These are phyloP conservation scores for Ramaria rubella DNA, from an alignment of 768 basidiomycete species.

Conservation along the genomic window DNA sequence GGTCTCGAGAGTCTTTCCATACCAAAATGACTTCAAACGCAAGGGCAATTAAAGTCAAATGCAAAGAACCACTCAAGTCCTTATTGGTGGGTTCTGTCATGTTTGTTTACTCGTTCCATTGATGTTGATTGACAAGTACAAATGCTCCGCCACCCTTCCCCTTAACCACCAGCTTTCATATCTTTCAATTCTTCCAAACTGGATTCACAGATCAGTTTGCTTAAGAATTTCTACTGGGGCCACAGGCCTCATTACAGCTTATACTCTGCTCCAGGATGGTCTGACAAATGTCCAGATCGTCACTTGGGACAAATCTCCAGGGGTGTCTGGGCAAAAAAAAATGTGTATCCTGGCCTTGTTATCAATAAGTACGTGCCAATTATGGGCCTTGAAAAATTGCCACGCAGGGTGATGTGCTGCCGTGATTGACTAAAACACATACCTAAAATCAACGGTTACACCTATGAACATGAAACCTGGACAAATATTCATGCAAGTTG, in stretches of 20 bases:
- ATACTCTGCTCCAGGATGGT: constrained; percentile 43
- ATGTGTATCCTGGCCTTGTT: constrained; percentile 49
- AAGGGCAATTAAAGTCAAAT: constrained; percentile 55
- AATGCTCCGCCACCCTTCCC: constrained; percentile 66
- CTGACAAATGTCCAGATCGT: constrained; percentile 49
- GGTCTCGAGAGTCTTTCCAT: constrained; percentile 75
- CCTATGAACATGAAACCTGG: too few species aligned
- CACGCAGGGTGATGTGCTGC: too few species aligned
- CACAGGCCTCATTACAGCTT: constrained; percentile 31
- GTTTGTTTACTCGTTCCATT: neutral
- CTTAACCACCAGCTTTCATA: constrained; percentile 76
- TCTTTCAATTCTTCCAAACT: constrained; percentile 59
- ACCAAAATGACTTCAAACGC: constrained; percentile 71
- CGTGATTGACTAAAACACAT: too few species aligned
- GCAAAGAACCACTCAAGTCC: constrained; percentile 13
- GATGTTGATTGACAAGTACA: neutral
- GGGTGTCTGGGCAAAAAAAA: constrained; percentile 55
- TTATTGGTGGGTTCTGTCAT: neutral
- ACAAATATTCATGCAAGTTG: too few species aligned
- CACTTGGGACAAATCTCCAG: constrained; percentile 46
- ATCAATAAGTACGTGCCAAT: constrained; percentile 48
- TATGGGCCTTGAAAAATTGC: too few species aligned
- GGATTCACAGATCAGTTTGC: constrained; percentile 78
- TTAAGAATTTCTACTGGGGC: constrained; percentile 70
- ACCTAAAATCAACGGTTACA: too few species aligned